Evolutionary conservation across 805 yeast species (phyloP).

Genomic region (Yarrowia sp.): DNA sequence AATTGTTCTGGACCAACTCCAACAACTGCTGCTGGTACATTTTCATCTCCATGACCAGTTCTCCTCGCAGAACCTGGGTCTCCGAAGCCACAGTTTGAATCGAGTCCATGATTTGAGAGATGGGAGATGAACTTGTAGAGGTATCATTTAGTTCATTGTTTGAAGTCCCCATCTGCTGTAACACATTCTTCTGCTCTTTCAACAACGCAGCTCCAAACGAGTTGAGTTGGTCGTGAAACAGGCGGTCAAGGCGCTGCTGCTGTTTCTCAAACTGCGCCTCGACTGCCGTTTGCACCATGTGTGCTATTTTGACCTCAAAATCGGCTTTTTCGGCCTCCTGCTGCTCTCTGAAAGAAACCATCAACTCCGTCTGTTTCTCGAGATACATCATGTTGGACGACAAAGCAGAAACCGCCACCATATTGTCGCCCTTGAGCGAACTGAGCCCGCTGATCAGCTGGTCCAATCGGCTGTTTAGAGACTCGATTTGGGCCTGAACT

Average conservation of each 20-base stretch:
- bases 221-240: conserved; percentile 22
- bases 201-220: conserved; percentile 12
- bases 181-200: not conserved
- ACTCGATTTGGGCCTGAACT: not conserved
- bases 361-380: conserved; percentile 28
- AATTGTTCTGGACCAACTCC: conserved; percentile 19
- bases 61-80: conserved; percentile 28
- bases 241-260: not conserved
- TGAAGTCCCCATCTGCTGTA: not conserved
- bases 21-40: conserved; percentile 25
- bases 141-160: not conserved
- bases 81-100: conserved; percentile 40
- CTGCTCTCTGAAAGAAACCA: conserved; percentile 22
- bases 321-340: conserved; percentile 5
- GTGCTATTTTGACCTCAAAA: not conserved
- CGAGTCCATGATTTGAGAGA: conserved; percentile 20
- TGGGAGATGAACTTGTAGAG: not conserved
- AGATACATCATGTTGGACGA: conserved; percentile 28
- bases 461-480: conserved; percentile 2
- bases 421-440: conserved; percentile 30
- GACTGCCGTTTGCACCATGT: not conserved
- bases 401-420: conserved; percentile 12
- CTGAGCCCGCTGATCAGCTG: not conserved
- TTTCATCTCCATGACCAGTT: conserved; percentile 28
- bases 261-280: conserved; percentile 7